Conservation (phyloP, 2,329 filamentous ascomycete genomes). For the Apiospora marii region DNA sequence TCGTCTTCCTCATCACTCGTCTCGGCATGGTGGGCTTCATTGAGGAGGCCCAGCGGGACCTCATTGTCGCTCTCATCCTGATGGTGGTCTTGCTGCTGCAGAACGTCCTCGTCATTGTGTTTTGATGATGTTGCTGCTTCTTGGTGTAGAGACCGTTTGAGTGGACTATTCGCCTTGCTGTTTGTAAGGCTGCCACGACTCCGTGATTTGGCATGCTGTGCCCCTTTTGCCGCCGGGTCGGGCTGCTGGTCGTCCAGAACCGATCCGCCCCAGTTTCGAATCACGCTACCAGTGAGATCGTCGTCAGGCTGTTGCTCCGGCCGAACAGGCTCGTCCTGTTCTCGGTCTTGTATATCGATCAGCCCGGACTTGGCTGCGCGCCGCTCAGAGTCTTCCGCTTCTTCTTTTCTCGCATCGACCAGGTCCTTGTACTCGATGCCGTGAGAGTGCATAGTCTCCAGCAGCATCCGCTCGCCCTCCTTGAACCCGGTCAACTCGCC, state of each 20-base stretch:
- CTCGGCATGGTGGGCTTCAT: conserved; percentile 30
- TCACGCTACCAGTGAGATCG: conserved; percentile 43
- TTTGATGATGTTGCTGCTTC: conserved; percentile 30
- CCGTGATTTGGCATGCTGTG: background rate
- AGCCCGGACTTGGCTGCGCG: conserved; percentile 12
- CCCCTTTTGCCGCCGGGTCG: background rate
- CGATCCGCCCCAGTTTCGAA: conserved; percentile 42
- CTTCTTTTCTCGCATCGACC: conserved; percentile 30
- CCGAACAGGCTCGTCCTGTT: background rate
- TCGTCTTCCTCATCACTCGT: conserved; percentile 32
- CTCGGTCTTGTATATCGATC: background rate
- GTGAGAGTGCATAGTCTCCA: conserved; percentile 35
- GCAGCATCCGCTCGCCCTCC: conserved; percentile 66
- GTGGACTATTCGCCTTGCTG: background rate
- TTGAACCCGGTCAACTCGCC: conserved; percentile 75
- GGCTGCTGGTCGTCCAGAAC: conserved; percentile 29
- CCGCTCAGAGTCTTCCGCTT: conserved; percentile 31
- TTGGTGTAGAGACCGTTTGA: conserved; percentile 25
- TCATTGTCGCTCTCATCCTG: conserved; percentile 41
- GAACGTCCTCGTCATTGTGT: conserved; percentile 38
- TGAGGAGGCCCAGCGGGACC: conserved; percentile 35
- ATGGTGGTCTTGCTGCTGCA: conserved; percentile 46
- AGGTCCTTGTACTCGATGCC: conserved; percentile 20
- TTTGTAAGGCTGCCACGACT: background rate
- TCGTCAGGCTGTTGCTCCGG: conserved; percentile 32